phyloP scores from a whole-genome alignment of 225 moss, liverwort and hornwort genomes.

The Marchantia paleacea region DNA sequence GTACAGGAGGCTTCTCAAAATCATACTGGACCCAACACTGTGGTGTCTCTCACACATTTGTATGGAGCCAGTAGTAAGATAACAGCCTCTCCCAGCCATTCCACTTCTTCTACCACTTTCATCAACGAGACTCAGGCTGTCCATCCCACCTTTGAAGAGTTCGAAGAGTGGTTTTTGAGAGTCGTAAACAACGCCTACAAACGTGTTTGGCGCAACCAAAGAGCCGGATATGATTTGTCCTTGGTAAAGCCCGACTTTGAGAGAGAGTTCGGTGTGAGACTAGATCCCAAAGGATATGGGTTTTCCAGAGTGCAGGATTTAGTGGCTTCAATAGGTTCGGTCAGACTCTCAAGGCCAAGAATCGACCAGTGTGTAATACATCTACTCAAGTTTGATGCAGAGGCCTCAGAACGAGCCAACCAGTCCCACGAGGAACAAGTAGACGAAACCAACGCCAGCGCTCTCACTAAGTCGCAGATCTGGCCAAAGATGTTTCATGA shows the following conservation, averaged over 20 bases:
- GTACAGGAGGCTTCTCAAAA: background rate
- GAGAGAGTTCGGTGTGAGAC: conserved; percentile 37
- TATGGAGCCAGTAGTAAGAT: background rate
- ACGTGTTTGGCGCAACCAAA: conserved; percentile 19
- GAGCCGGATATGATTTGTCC: conserved; percentile 35
- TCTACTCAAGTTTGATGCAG: conserved; percentile 12
- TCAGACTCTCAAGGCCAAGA: conserved; percentile 32
- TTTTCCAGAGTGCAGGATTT: conserved; percentile 41
- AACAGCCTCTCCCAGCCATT: background rate
- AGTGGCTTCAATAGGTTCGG: conserved; percentile 26
- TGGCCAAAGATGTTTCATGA: conserved; percentile 43
- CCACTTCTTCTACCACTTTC: background rate
- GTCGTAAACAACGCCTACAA: conserved; percentile 27
- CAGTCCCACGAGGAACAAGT: background rate
- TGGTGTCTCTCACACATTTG: background rate
- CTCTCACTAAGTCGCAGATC: background rate
- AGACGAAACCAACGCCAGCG: conserved; percentile 1
- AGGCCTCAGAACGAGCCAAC: background rate
- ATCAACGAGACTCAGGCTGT: conserved; percentile 3
- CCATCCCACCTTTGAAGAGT: conserved; percentile 32
- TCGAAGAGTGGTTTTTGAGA: conserved; percentile 36
- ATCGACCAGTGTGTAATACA: conserved; percentile 26
- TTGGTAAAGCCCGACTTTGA: conserved; percentile 45
- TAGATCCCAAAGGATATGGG: conserved; percentile 41
- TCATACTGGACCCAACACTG: background rate